Evolutionary conservation across 805 yeast genomes (phyloP), one percentile per base, ranked within the genome.

Genomic region (Cyberlindnera mrakii): DNA sequence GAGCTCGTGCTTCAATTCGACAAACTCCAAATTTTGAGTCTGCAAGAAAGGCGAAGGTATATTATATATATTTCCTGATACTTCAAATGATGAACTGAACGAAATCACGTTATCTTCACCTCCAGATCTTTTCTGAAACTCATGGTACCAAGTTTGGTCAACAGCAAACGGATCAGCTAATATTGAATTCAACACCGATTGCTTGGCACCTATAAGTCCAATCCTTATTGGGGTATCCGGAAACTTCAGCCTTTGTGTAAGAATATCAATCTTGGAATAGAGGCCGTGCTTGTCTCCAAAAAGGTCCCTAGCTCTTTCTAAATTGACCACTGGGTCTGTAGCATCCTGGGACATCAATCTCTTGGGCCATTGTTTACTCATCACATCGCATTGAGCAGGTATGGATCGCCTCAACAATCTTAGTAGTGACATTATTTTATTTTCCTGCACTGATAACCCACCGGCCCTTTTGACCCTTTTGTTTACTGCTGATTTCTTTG

Each of bases 141-240:
- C 47, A 3, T 51, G 40, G 34, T 53, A 54, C 68, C 68, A 64
- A 10, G 54, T 25, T 37, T 60, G 64, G 30, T 63, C 59, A 1
- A 57, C 33, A 1, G 60, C 55, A 37, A 62, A 63, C 9, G 65
- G 66, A 43, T 64, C 66, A 2, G 63, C 53, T 30, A 64, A 37
- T 3, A 64, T 30, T 6, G 65, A 48, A 17, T 58, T 56, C 10
- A 64, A 41, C 9, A 63, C 44, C 2, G 56, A 49, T 5, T 46
- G 44, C 23, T 50, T 51, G 1, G 58, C 33, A 1, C 58, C 51
- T 25, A 62, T 45, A 9, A 64, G 45, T 3, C 67, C 67, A 33
- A 63, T 55, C 40, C 65, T 50, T 11, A 59, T 46, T 10, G 53
- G 52, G 3, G 42, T 33, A n/a, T 49, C 41, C 30, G 51, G 49